These are phyloP conservation scores for Nakazawaea anatomiae DNA, from an alignment of 805 yeast genomes.

Conservation along the genomic window DNA sequence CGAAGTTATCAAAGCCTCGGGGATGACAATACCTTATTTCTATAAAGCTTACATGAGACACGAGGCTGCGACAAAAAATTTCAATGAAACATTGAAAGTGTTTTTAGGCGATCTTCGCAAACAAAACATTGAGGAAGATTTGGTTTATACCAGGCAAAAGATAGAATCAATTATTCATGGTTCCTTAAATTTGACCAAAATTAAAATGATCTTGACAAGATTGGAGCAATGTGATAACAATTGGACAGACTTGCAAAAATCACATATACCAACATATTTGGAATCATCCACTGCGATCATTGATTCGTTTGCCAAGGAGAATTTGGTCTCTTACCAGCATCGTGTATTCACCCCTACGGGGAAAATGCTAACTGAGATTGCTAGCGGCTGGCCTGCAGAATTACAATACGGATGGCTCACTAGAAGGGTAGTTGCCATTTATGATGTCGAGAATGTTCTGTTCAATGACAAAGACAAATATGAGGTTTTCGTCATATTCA, in stretches of 20 bases:
- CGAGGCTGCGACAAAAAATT: conserved; percentile 81
- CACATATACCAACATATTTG: conserved; percentile 35
- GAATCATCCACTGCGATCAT: conserved; percentile 57
- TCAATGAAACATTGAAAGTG: conserved; percentile 37
- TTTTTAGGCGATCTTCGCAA: conserved; percentile 32
- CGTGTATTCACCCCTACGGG: conserved; percentile 90
- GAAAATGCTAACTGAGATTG: conserved; percentile 76
- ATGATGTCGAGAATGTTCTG: conserved; percentile 29
- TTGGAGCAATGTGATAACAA: conserved; percentile 27
- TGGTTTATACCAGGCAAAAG: conserved; percentile 40
- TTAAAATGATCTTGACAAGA: conserved; percentile 65
- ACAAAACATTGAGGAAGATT: conserved; percentile 21
- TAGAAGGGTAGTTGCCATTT: conserved; percentile 77
- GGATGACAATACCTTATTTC: conserved; percentile 79
- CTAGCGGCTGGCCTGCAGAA: conserved; percentile 82
- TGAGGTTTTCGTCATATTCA: conserved; percentile 69
- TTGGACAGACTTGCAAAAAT: conserved; percentile 30
- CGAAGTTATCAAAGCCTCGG: conserved; percentile 77
- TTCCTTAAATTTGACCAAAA: conserved; percentile 62
- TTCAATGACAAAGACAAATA: conserved; percentile 24
- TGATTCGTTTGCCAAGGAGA: conserved; percentile 71
- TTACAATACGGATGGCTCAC: conserved; percentile 86
- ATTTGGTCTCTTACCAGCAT: conserved; percentile 44
- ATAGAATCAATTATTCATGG: conserved; percentile 61
- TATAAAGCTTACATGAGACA: conserved; percentile 91